Base-by-base conservation (phyloP, 345 rosid species). In the Erucastrum elatum region DNA sequence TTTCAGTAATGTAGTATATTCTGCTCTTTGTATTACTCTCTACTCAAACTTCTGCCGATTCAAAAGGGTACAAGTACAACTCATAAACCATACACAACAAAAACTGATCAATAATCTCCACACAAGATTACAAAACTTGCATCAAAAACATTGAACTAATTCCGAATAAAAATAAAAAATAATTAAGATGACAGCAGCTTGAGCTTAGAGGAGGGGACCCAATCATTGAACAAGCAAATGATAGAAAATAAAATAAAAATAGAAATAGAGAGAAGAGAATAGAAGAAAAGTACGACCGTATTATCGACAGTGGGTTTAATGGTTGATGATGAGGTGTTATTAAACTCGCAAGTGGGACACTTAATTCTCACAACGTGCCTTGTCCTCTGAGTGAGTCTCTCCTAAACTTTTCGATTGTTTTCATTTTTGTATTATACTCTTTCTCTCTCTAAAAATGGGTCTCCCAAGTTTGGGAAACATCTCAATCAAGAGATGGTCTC, bases 201-300 rank as follows among this genome's bases (percentile, higher is more conserved):
- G 69, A 46, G 82, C 78, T 73, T 26, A 71, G 68, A 79, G 30
- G 66, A 21, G 71, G 82, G 82, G 77, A 63, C 82, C 82, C 78
- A 80, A 80, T 68, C 78, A 80, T 80, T 74, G 82, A 74, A 78
- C 25, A 59, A 35, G 33, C 59, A 73, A 71, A 72, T 56, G 64
- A 26, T 60, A 4, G 11, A 60, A 59, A 27, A 58, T 31, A 64
- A 15, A 56, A 55, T 9, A 2, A 39, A 29, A 51, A 75, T 4
- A 25, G 3, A 34, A 9, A 27, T 2, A 16, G 17, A 39, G 29
- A 77, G 31, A 65, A 39, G 64, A 60, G 64, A 78, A 71, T 26
- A 72, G 68, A 72, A 73, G 82, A 4, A 67, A 80, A 74, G 82
- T 80, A 80, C 82, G 82, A 80, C 82, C 82, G 82, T 80, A 80